Percentiles rank a stretch among this genome's conserved stretches.
phyloP scores from a whole-genome alignment of 179 eudicot species.

The Actinidia arguta region DNA sequence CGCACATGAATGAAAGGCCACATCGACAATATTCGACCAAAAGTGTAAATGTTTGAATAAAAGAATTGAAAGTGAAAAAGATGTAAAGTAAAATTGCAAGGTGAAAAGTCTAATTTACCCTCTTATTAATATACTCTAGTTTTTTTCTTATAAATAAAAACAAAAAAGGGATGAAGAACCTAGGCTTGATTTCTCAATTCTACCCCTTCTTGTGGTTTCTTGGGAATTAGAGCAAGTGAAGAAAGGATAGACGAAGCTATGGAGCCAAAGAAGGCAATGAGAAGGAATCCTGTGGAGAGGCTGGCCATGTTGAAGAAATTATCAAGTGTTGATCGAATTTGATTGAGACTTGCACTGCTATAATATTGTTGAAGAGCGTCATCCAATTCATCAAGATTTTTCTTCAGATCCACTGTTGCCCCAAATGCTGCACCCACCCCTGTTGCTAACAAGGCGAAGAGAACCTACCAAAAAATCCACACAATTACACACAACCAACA shows the following conservation, averaged over 20 bases:
- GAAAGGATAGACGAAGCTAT: background rate
- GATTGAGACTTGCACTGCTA: background rate
- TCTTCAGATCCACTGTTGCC: slow-evolving; percentile 10
- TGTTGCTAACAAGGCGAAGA: background rate
- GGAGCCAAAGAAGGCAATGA: background rate
- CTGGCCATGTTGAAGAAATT: background rate
- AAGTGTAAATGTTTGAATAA: too few relatives aligned
- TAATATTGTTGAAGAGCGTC: background rate
- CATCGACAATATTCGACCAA: too few relatives aligned
- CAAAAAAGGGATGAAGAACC: too few relatives aligned
- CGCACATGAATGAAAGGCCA: too few relatives aligned
- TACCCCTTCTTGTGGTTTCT: too few relatives aligned
- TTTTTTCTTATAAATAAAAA: too few relatives aligned
- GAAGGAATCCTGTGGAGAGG: background rate
- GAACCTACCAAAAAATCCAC: background rate
- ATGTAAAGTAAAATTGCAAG: too few relatives aligned
- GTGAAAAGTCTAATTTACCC: too few relatives aligned
- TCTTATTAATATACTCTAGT: too few relatives aligned
- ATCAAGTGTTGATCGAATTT: background rate
- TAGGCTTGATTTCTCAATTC: too few relatives aligned
- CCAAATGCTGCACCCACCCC: slow-evolving; percentile 6
- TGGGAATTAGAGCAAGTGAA: background rate
- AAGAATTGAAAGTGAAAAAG: too few relatives aligned
- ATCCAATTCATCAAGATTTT: background rate
- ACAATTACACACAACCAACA: too few relatives aligned